These are phyloP conservation scores for Moniliella sp. DNA, from an alignment of 1,284 basidiomycete species.

Conservation along the genomic window DNA sequence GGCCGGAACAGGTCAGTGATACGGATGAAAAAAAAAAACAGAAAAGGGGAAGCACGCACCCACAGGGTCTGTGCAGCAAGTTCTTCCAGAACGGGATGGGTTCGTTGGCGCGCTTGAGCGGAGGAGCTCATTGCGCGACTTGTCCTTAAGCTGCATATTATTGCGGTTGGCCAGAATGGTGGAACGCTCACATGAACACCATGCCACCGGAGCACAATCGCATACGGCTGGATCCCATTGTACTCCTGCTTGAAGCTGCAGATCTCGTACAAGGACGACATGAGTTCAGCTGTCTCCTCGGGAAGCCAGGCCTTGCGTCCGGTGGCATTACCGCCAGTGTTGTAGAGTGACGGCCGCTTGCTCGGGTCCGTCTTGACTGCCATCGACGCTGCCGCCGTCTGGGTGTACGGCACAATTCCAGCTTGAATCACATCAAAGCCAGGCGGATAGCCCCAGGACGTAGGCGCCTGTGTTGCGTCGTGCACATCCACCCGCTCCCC, in stretches of 20 bases:
- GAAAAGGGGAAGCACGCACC: too few relatives aligned
- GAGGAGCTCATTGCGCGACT: constrained; percentile 13
- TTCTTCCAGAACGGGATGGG: constrained; percentile 12
- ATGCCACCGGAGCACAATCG: constrained; percentile 9
- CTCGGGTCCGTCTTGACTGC: too few relatives aligned
- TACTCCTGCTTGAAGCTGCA: constrained; percentile 8
- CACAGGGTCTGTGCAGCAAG: constrained; percentile 8
- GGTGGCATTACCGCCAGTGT: constrained; percentile 12
- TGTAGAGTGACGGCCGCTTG: too few relatives aligned
- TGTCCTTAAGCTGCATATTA: constrained; percentile 21
- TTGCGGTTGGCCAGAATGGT: constrained; percentile 8
- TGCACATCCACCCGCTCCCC: too few relatives aligned
- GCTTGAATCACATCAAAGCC: too few relatives aligned
- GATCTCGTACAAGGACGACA: constrained; percentile 6
- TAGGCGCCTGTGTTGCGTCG: too few relatives aligned
- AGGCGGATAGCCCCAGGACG: too few relatives aligned
- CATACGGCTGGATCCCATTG: constrained; percentile 9
- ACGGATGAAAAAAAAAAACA: too few relatives aligned
- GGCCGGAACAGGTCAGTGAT: too few relatives aligned
- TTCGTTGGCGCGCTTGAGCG: constrained; percentile 6
- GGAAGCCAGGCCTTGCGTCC: constrained; percentile 10
- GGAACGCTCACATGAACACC: constrained; percentile 4
- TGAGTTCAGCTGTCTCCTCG: constrained; percentile 5
- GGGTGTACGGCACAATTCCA: too few relatives aligned
- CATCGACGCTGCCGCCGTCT: too few relatives aligned